These are phyloP conservation scores for Aspergillus persii DNA, from an alignment of 2,329 filamentous ascomycete genomes.

Conservation along the genomic window DNA sequence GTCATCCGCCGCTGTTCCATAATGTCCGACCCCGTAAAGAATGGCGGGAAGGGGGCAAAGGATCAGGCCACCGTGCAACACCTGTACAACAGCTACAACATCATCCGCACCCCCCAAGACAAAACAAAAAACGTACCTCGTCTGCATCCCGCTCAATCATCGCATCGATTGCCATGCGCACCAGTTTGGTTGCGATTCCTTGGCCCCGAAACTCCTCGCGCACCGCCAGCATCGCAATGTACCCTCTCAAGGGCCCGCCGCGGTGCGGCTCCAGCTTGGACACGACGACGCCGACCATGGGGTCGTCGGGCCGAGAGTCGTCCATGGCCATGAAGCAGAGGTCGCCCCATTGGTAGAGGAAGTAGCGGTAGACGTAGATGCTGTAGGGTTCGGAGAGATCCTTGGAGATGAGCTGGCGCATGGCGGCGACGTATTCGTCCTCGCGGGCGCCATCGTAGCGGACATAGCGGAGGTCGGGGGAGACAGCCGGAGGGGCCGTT, in stretches of 20 bases:
- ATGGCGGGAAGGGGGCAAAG: slow-evolving; percentile 2
- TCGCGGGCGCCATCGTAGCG: slow-evolving; percentile 61
- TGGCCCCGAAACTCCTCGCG: slow-evolving; percentile 73
- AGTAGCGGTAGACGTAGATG: slow-evolving; percentile 98
- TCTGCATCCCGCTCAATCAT: slow-evolving; percentile 84
- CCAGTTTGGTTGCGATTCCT: slow-evolving; percentile 84
- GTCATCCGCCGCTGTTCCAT: too few relatives aligned
- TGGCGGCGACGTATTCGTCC: slow-evolving; percentile 72
- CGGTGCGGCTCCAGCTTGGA: slow-evolving; percentile 92
- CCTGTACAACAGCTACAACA: background rate
- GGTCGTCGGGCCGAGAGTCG: slow-evolving; percentile 34
- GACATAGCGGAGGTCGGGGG: slow-evolving; percentile 55
- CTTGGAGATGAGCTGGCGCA: slow-evolving; percentile 89
- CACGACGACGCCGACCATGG: slow-evolving; percentile 83
- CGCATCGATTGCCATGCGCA: slow-evolving; percentile 84
- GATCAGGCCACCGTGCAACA: background rate
- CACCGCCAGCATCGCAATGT: slow-evolving; percentile 98
- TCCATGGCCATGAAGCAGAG: slow-evolving; percentile 81
- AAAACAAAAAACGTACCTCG: slow-evolving; percentile 53
- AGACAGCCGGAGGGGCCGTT: background rate
- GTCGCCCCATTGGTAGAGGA: slow-evolving; percentile 95
- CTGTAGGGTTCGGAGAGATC: slow-evolving; percentile 98
- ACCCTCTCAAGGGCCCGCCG: slow-evolving; percentile 81
- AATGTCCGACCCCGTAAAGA: background rate
- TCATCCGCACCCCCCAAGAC: too few relatives aligned